Percentiles rank a stretch among this genome's conserved stretches.
Conservation (phyloP, 139 green algal genomes). For the Chlamydomonas eustigma region DNA sequence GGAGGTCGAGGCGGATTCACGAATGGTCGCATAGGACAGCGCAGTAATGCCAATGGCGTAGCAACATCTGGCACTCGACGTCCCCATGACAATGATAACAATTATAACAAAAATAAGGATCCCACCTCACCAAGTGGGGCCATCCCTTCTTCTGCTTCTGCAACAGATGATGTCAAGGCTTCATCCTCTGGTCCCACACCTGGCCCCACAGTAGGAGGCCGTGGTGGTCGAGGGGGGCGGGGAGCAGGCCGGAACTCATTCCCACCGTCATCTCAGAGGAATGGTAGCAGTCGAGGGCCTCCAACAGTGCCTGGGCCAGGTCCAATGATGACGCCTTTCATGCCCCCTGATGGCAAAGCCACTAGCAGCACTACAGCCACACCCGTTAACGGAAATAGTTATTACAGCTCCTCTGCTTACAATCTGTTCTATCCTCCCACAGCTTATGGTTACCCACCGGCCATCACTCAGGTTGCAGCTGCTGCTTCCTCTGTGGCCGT, state of each 20-base stretch:
- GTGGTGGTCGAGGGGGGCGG: slow-evolving; percentile 11
- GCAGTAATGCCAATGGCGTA: no score
- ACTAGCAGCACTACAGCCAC: no score
- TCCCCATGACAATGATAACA: no score
- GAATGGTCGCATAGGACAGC: no score
- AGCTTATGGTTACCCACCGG: slow-evolving; percentile 10
- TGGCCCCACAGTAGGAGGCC: no score
- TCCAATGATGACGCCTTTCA: slow-evolving; percentile 20
- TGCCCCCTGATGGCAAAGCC: not conserved
- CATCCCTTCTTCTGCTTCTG: no score
- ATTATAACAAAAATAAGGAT: no score
- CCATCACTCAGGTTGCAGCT: slow-evolving; percentile 3
- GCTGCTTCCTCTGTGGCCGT: not conserved
- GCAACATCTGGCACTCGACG: no score
- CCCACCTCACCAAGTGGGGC: no score
- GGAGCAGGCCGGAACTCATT: no score
- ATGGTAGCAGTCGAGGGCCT: not conserved
- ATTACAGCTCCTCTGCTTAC: slow-evolving; percentile 24
- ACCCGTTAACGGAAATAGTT: not conserved
- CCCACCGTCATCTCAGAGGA: not conserved
- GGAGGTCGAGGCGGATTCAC: not conserved
- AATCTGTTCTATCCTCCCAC: slow-evolving; percentile 73
- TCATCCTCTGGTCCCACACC: not conserved
- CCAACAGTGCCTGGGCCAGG: not conserved
- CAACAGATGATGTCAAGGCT: no score